A percentile compares a stretch with the other conserved stretches of the same genome.
Evolutionary conservation across 345 rosid species (phyloP).

Genomic region (Trapa incisa): DNA sequence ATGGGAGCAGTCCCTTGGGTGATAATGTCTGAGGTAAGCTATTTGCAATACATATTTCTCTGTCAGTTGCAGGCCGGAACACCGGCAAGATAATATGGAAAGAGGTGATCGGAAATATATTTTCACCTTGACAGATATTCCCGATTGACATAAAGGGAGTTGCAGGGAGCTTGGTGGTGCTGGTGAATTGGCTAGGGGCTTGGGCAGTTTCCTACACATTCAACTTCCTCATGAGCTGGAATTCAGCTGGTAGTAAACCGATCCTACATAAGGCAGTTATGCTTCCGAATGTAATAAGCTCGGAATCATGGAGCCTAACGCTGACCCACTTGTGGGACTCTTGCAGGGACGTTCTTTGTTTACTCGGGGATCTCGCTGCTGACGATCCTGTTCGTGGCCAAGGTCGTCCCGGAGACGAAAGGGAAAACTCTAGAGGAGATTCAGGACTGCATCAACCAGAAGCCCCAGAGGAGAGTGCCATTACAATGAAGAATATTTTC

Average conservation of each 20-base stretch:
- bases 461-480: conserved; percentile 13
- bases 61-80: neutral
- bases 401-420: conserved; percentile 80
- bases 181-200: conserved; percentile 89
- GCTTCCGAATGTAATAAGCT: neutral
- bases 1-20: conserved; percentile 97
- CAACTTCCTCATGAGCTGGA: conserved; percentile 78
- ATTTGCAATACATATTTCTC: neutral
- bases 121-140: conserved; percentile 43
- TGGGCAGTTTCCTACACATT: conserved; percentile 84
- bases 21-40: conserved; percentile 82
- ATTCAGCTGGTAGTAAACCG: conserved; percentile 55
- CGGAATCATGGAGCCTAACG: neutral
- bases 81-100: neutral
- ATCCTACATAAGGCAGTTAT: too few relatives aligned
- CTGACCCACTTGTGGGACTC: neutral
- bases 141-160: conserved; percentile 74
- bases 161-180: conserved; percentile 86
- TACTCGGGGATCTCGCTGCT: conserved; percentile 49
- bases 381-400: conserved; percentile 61
- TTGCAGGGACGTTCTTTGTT: conserved; percentile 64
- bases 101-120: neutral
- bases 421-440: conserved; percentile 91
- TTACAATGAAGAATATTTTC: too few relatives aligned
- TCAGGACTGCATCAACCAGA: conserved; percentile 46